Evolutionary conservation across 164 flowering plant genomes (phyloP).

Genomic region (Vitis riparia): DNA sequence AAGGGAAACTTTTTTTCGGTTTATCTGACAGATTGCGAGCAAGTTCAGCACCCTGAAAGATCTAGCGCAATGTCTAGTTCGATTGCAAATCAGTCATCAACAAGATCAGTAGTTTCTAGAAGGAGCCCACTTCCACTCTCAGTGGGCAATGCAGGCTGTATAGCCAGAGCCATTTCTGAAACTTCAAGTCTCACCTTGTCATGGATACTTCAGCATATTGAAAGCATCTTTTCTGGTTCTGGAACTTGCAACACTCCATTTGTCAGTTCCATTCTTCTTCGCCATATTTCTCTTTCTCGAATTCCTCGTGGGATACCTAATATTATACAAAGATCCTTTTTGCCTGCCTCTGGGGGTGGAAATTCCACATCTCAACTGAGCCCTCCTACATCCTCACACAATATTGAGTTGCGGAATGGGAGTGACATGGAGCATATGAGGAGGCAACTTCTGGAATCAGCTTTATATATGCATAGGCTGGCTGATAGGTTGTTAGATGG

Average conservation of each 20-base stretch:
- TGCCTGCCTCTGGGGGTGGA: neutral
- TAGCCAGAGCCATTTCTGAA: no score
- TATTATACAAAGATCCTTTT: neutral
- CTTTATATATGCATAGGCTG: slow-evolving; percentile 1
- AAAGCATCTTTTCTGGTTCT: neutral
- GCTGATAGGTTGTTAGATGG: slow-evolving; percentile 5
- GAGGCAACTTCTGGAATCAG: slow-evolving; percentile 1
- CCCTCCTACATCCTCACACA: neutral
- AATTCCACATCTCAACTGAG: neutral
- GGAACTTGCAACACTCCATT: neutral
- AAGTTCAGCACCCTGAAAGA: neutral
- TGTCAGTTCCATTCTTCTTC: neutral
- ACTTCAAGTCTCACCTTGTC: neutral
- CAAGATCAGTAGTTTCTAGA: neutral
- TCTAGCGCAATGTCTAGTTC: neutral
- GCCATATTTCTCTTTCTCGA: neutral
- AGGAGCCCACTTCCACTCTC: neutral
- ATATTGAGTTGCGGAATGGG: neutral
- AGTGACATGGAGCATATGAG: neutral
- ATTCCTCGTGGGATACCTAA: slow-evolving; percentile 1
- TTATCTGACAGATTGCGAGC: neutral
- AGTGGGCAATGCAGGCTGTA: no score
- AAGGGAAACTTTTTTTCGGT: neutral
- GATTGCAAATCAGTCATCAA: neutral
- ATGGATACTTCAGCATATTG: neutral